Base-by-base conservation (phyloP, 2,329 filamentous ascomycete species). In the Pyricularia sp. region DNA sequence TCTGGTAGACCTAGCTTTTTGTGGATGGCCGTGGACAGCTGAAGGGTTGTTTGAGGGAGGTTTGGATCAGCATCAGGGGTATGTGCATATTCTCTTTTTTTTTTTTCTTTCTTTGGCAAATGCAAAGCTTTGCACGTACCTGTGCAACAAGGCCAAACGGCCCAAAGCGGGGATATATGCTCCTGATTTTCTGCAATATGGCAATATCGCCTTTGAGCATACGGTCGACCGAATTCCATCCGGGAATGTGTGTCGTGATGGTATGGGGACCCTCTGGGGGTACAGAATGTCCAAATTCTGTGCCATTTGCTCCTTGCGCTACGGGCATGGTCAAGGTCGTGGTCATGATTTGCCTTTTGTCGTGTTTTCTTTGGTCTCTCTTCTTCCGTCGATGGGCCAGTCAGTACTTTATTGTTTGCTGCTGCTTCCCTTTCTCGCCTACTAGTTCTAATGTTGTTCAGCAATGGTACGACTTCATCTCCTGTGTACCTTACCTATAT, bases 221-320 rank as follows among this genome's bases (percentile, higher is more conserved):
- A 4, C 69, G 69, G 60, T 74, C 68, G n/a, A 72, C 71, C 7
- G 72, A 69, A 7, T 77, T 72, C 79, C 79, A 82, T 28, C 76
- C 76, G 0, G 77, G 77, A 1, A 75, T 35, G 68, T 82, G 79
- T 64, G 75, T 72, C 63, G 81, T 78, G 71, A 82, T 75, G 66
- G 76, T 78, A 68, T 82, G 80, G 0, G 78, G 75, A 1, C 75
- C 76, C 63, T 80, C 74, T 1, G 80, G 80, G 1, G 80, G 79
- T 3, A 80, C 70, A 19, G 79, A 80, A 65, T 78, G 73, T 16
- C 79, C 80, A 49, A 78, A 74, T n/a, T 67, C 66, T 28, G 71
- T 72, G 65, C 71, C 72, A 66, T 73, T 69, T 28, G 65, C 33
- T 26, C 33, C 13, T 40, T 40, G 12, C 13, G 13, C 16, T 12